Evolutionary conservation across 176 grass and related monocot species (phyloP).

Genomic region (Aechmea fasciata): DNA sequence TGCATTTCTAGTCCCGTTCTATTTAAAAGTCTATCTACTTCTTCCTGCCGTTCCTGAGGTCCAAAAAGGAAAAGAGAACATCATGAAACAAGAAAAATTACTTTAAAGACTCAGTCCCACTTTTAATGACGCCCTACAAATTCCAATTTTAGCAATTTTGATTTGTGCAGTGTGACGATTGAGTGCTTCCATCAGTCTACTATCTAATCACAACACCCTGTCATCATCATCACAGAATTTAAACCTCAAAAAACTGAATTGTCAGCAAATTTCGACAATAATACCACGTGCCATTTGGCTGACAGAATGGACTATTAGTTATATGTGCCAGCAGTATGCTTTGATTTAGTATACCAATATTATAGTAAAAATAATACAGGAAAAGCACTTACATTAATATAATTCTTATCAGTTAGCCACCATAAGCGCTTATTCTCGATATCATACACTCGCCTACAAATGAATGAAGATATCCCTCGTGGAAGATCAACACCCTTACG

Average conservation of each 20-base stretch:
- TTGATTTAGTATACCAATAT: neutral
- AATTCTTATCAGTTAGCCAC: constrained; percentile 71
- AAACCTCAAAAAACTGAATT: neutral
- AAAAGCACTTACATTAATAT: constrained; percentile 65
- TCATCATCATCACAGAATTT: neutral
- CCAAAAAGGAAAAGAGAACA: constrained; percentile 9
- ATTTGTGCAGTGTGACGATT: too few species aligned
- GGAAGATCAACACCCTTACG: constrained; percentile 57
- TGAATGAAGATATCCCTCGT: constrained; percentile 65
- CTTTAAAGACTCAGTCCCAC: neutral
- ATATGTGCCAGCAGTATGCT: neutral
- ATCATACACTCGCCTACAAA: constrained; percentile 74
- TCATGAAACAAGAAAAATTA: neutral
- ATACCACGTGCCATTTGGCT: too few species aligned
- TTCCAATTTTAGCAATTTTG: too few species aligned
- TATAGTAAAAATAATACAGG: constrained; percentile 1
- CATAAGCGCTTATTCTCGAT: constrained; percentile 75
- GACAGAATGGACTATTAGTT: too few species aligned
- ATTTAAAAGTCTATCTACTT: constrained; percentile 66
- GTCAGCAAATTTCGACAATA: too few species aligned
- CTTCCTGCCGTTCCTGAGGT: constrained; percentile 64
- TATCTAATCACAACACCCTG: neutral
- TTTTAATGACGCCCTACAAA: too few species aligned
- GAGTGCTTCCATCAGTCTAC: too few species aligned
- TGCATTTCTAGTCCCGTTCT: constrained; percentile 69